Percentiles rank a stretch among this genome's conserved stretches.
Evolutionary conservation across 495 filamentous ascomycete species (phyloP).

Genomic region (Penicillium angulare): DNA sequence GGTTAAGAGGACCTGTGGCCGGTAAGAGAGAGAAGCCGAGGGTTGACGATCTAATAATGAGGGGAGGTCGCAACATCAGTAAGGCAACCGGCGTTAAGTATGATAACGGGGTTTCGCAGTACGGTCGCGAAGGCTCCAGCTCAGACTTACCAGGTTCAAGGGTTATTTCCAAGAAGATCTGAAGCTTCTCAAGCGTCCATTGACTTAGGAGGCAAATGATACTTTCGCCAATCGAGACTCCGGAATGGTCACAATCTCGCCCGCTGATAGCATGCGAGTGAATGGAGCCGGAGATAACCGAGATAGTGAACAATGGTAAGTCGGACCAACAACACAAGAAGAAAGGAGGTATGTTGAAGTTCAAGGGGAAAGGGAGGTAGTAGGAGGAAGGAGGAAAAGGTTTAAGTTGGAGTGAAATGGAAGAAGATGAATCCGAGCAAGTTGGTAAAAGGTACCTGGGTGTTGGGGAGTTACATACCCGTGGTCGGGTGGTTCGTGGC

Average conservation of each 20-base stretch:
- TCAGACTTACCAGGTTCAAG: background rate
- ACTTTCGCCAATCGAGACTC: background rate
- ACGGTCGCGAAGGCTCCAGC: background rate
- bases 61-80: conserved; percentile 13
- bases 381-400: conserved; percentile 3
- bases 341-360: no score
- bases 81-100: conserved; percentile 14
- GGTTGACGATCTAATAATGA: conserved; percentile 12
- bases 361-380: conserved; percentile 2
- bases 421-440: conserved; percentile 10
- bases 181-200: conserved; percentile 12
- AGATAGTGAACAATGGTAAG: conserved; percentile 34
- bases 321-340: conserved; percentile 10
- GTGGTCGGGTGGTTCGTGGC: conserved; percentile 13
- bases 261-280: conserved; percentile 20
- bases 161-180: background rate
- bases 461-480: conserved; percentile 15
- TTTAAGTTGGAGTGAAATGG: background rate
- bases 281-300: conserved; percentile 41
- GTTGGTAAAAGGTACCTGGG: conserved; percentile 20
- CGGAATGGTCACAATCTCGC: no score
- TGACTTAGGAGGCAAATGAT: background rate
- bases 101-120: background rate
- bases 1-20: conserved; percentile 26
- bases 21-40: conserved; percentile 17